Conservation (phyloP, 1,139 yeast genomes). For the Scheffersomyces lignicola region DNA sequence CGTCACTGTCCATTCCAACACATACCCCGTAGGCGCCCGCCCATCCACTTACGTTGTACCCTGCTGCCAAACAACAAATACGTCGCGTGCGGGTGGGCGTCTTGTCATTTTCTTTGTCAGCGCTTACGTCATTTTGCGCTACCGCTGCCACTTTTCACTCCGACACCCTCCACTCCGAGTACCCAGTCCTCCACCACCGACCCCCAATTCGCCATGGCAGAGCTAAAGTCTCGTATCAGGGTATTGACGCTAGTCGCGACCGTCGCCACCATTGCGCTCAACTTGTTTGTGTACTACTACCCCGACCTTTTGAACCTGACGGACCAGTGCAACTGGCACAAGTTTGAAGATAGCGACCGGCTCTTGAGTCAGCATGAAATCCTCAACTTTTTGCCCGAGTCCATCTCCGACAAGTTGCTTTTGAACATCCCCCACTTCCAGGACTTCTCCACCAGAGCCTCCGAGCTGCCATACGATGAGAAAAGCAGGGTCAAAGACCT, state of each 20-base stretch:
- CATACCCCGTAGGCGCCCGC: too few relatives aligned
- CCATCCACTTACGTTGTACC: too few relatives aligned
- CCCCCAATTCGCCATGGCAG: too few relatives aligned
- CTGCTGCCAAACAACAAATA: too few relatives aligned
- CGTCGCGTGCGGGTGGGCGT: too few relatives aligned
- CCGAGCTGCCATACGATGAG: constrained; percentile 6
- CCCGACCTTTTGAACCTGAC: constrained; percentile 58
- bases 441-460: constrained; percentile 6
- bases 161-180: too few relatives aligned
- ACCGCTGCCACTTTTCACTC: too few relatives aligned
- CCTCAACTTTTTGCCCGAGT: constrained; percentile 17
- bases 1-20: too few relatives aligned
- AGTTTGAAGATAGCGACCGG: constrained; percentile 16
- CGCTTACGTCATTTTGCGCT: too few relatives aligned
- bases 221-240: too few relatives aligned
- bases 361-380: constrained; percentile 3
- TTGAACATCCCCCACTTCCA: constrained; percentile 33
- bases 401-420: constrained; percentile 23
- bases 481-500: constrained; percentile 42
- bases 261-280: constrained; percentile 10
- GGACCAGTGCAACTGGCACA: constrained; percentile 60
- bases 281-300: constrained; percentile 62
- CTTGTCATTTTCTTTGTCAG: too few relatives aligned
- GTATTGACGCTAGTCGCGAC: constrained; percentile 11
- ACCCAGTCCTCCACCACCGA: too few relatives aligned